Evolutionary conservation across 2,329 filamentous ascomycete genomes (phyloP).

Genomic region (Monosporascus sp.): DNA sequence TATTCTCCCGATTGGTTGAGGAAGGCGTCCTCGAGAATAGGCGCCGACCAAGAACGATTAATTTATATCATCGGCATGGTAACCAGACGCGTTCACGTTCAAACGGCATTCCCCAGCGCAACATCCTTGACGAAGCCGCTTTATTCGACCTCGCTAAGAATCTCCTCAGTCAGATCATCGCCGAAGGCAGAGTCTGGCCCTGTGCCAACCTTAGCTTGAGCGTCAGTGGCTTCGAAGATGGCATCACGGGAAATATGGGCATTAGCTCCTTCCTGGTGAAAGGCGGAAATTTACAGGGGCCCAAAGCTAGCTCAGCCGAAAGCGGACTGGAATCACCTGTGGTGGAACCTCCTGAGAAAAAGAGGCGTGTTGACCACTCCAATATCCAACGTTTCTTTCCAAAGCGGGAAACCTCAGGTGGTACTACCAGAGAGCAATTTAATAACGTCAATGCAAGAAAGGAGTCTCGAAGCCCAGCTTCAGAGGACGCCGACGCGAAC

Average conservation of each 20-base stretch:
- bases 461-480: conserved; percentile 1
- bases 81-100: conserved; percentile 70
- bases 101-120: conserved; percentile 70
- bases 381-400: conserved; percentile 56
- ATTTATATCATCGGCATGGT: conserved; percentile 73
- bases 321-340: conserved; percentile 3
- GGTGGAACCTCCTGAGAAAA: conserved; percentile 32
- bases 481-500: conserved; percentile 8
- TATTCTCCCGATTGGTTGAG: conserved; percentile 82
- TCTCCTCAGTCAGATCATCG: conserved; percentile 70
- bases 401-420: conserved; percentile 29
- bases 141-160: conserved; percentile 73
- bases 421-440: conserved; percentile 20
- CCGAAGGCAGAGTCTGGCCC: conserved; percentile 79
- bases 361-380: conserved; percentile 39
- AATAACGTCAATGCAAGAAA: conserved; percentile 13
- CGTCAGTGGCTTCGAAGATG: conserved; percentile 89
- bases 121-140: conserved; percentile 62
- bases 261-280: conserved; percentile 84
- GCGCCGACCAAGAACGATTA: conserved; percentile 78
- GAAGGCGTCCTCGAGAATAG: conserved; percentile 86
- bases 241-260: conserved; percentile 73
- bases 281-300: conserved; percentile 57
- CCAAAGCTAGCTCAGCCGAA: conserved; percentile 33
- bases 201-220: conserved; percentile 86